Percentiles rank a stretch among this genome's conserved stretches.
Evolutionary conservation across 2,329 filamentous ascomycete genomes (phyloP).

Genomic region (Sclerotinia minor): DNA sequence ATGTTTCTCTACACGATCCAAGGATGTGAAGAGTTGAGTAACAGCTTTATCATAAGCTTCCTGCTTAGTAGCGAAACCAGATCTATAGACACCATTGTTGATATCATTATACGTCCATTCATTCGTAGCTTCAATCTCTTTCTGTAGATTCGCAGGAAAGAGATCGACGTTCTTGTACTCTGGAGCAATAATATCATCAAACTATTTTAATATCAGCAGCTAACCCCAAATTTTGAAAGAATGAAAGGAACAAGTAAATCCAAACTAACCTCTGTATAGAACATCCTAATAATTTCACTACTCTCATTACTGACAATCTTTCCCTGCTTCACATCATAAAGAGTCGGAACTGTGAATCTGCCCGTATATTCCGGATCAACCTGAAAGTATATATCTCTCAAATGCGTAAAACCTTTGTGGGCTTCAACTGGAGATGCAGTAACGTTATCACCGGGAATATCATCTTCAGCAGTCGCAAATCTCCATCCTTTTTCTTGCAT

Average conservation of each 20-base stretch:
- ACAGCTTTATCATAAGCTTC: constrained; percentile 80
- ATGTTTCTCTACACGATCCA: constrained; percentile 75
- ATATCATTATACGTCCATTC: constrained; percentile 76
- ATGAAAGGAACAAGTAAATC: constrained; percentile 35
- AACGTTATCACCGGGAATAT: constrained; percentile 61
- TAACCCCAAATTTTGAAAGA: neutral
- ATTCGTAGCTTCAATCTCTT: constrained; percentile 71
- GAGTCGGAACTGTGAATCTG: constrained; percentile 67
- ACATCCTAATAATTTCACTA: constrained; percentile 80
- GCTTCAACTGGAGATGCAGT: constrained; percentile 61
- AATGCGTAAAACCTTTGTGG: constrained; percentile 64
- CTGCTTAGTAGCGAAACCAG: constrained; percentile 82
- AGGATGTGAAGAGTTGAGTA: constrained; percentile 66
- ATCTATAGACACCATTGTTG: constrained; percentile 73
- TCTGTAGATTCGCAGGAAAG: constrained; percentile 64
- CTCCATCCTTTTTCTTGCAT: constrained; percentile 68
- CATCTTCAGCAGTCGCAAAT: constrained; percentile 60
- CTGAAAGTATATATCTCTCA: constrained; percentile 67
- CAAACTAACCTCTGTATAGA: constrained; percentile 69
- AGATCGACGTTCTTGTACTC: constrained; percentile 63
- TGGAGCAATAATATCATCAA: constrained; percentile 67
- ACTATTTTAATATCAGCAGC: constrained; percentile 51
- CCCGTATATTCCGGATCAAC: constrained; percentile 65
- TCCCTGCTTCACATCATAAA: constrained; percentile 65
- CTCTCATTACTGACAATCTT: constrained; percentile 82